Base-by-base conservation (phyloP, 108 stramenopile species). In the Nitzschia putrida region DNA sequence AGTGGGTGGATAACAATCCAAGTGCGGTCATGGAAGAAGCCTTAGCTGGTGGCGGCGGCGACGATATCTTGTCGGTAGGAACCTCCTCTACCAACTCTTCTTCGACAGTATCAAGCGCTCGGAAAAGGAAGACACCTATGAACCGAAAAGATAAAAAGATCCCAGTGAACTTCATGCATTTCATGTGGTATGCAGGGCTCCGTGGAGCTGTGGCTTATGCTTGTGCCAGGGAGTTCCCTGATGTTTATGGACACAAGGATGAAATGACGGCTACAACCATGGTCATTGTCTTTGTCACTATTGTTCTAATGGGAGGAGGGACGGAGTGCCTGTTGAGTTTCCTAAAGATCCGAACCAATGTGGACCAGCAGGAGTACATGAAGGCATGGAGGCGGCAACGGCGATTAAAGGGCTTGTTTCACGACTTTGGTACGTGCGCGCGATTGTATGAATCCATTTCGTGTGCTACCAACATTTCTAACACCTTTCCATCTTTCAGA, bases 131-230 rank as follows among this genome's bases (percentile, higher is more conserved):
- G 60, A 80, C 74, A 34, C 79, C 72, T 12, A 18, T 22, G 13
- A 53, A 56, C 50, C 41, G 73, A n/a, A 69, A 67, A 38, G 77
- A 85, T 44, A 63, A 61, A 39, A 34, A 77, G n/a, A 79, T 87
- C 37, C 67, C 74, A 3, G 20, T 23, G 10, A 71, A 78, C 3
- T 83, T 83, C n/a, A 76, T 73, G 67, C 88, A 89, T 67, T 68
- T 93, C 60, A 60, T 93, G 7, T 93, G 85, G 87, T 88, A 85
- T 70, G 80, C 83, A 1, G 92, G 92, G 0, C 68, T 93, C 5
- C 78, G 88, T 54, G 92, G 78, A 66, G 88, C 88, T 51, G 85
- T 90, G 39, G 87, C 92, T 4, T 93, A 85, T 47, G 83, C 88
- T 16, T 89, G 88, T 64, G 85, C 80, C 16, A 43, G 78, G 23